phyloP scores from a whole-genome alignment of 495 filamentous ascomycete species.

The Aspergillus taichungensis region DNA sequence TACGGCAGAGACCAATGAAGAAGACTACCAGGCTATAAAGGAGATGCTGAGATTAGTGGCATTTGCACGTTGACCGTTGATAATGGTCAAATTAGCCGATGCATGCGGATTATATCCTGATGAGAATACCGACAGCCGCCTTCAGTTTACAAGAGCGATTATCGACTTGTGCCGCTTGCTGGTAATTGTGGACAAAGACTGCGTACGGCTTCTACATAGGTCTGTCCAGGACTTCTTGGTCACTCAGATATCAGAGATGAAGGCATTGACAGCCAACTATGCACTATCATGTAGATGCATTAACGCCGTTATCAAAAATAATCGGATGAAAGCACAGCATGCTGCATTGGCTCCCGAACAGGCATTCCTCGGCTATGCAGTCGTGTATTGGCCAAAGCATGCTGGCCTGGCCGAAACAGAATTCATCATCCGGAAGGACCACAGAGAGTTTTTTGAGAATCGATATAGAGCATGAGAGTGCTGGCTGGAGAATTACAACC shows the following conservation, averaged over 20 bases:
- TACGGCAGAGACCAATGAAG: no score
- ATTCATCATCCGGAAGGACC: neutral
- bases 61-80: slow-evolving; percentile 4
- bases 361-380: neutral
- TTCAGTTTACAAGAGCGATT: slow-evolving; percentile 5
- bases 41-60: slow-evolving; percentile 5
- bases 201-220: slow-evolving; percentile 12
- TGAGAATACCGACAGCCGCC: slow-evolving; percentile 7
- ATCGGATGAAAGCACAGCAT: neutral
- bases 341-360: neutral
- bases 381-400: slow-evolving; percentile 1
- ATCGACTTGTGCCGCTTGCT: slow-evolving; percentile 9
- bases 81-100: slow-evolving; percentile 6
- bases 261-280: neutral
- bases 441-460: slow-evolving; percentile 1
- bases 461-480: neutral
- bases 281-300: neutral
- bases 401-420: neutral
- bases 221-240: slow-evolving; percentile 12
- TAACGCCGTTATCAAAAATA: neutral
- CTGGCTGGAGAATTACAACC: no score
- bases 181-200: slow-evolving; percentile 7
- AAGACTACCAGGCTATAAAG: neutral
- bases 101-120: slow-evolving; percentile 9
- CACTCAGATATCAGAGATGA: neutral